Evolutionary conservation across 345 rosid species (phyloP).

Genomic region (Sisymbrium irio): DNA sequence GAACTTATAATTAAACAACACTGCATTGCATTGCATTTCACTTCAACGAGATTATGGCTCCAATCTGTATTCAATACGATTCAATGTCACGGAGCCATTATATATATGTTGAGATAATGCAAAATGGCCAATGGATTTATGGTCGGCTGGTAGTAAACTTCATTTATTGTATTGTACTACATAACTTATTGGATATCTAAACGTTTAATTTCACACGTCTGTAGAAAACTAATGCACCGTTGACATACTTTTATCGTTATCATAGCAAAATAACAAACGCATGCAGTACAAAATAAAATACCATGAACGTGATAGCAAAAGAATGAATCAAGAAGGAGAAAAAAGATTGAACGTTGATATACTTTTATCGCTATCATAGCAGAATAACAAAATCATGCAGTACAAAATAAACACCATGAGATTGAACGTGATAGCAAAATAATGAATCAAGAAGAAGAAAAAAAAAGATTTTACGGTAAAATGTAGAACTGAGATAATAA

Average conservation of each 20-base stretch:
- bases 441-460: too few relatives aligned
- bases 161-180: slow-evolving; percentile 17
- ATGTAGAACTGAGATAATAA: too few relatives aligned
- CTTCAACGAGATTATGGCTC: slow-evolving; percentile 2
- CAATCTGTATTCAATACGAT: not conserved
- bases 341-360: too few relatives aligned
- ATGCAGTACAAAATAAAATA: not conserved
- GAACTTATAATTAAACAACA: not conserved
- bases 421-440: not conserved
- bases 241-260: not conserved
- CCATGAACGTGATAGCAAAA: not conserved
- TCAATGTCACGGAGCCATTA: not conserved
- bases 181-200: not conserved
- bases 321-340: too few relatives aligned
- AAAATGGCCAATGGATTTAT: slow-evolving; percentile 3
- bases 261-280: not conserved
- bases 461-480: not conserved
- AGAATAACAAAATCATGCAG: not conserved
- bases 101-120: not conserved
- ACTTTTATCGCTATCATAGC: not conserved
- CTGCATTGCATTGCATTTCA: slow-evolving; percentile 2
- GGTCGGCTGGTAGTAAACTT: slow-evolving; percentile 17
- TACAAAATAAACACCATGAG: not conserved
- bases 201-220: not conserved
- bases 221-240: not conserved